Conservation (phyloP, 257 asterid species). For the Salvia miltiorrhiza region DNA sequence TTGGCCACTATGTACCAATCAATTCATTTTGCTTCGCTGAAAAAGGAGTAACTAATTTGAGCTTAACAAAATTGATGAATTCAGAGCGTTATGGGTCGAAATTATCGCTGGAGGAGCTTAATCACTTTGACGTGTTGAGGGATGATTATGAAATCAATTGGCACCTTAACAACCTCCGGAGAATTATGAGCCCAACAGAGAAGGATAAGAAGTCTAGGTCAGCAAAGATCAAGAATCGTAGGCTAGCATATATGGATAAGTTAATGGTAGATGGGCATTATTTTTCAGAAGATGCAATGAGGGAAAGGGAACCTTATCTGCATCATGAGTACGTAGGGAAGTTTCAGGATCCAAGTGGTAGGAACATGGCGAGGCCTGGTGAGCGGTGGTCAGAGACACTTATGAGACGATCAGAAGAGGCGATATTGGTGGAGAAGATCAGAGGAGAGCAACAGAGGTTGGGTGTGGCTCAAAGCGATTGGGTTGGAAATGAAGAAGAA, state of each 20-base stretch:
- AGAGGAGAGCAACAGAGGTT: conserved; percentile 80
- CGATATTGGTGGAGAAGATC: conserved; percentile 69
- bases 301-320: conserved; percentile 94
- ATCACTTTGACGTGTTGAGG: conserved; percentile 58
- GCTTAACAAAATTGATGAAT: not conserved
- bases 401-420: conserved; percentile 84
- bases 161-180: conserved; percentile 73
- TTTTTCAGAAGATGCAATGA: conserved; percentile 96
- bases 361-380: conserved; percentile 96
- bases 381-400: conserved; percentile 96
- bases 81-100: conserved; percentile 85
- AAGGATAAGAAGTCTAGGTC: conserved; percentile 66
- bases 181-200: conserved; percentile 64
- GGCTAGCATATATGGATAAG: conserved; percentile 85
- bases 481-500: conserved; percentile 69
- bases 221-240: conserved; percentile 69
- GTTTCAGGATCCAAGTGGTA: conserved; percentile 86
- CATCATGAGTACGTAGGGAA: conserved; percentile 89
- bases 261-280: conserved; percentile 58
- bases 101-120: conserved; percentile 63
- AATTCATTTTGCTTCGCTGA: not conserved
- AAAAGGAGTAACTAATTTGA: not conserved
- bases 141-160: conserved; percentile 86
- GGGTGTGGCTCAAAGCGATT: conserved; percentile 82
- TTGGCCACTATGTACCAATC: no score